Evolutionary conservation across 805 yeast genomes (phyloP).

Genomic region (Metschnikowia baotianmanensis): DNA sequence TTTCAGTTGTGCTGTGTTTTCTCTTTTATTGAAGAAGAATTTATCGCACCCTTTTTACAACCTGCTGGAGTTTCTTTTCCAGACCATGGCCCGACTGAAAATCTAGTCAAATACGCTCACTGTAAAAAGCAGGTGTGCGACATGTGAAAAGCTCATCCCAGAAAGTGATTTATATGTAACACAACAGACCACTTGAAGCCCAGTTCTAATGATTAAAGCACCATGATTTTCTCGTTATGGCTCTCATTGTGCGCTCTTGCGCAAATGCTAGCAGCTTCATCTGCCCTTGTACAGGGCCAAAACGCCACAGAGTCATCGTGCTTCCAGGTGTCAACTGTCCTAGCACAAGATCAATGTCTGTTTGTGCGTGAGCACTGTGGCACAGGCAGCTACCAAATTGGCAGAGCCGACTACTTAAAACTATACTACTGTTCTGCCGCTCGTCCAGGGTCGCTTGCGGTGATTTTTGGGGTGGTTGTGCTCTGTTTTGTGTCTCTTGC

Average conservation of each 20-base stretch:
- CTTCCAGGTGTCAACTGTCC: slow-evolving; percentile 11
- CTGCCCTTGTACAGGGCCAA: slow-evolving; percentile 1
- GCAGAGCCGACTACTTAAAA: slow-evolving; percentile 37
- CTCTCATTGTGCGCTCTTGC: slow-evolving; percentile 2
- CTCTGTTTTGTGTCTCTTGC: slow-evolving; percentile 65
- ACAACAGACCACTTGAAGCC: neutral
- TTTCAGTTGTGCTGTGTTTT: no score
- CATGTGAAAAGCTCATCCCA: neutral
- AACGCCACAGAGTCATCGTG: slow-evolving; percentile 12
- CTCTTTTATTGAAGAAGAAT: no score
- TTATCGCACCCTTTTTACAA: no score
- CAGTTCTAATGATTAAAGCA: slow-evolving; percentile 2
- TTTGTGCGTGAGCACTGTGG: slow-evolving; percentile 36
- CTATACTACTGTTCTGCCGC: slow-evolving; percentile 30
- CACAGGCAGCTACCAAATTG: slow-evolving; percentile 27
- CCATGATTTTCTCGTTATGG: slow-evolving; percentile 6
- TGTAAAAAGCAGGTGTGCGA: neutral
- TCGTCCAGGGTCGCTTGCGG: slow-evolving; percentile 15
- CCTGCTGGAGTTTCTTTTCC: no score
- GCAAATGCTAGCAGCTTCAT: slow-evolving; percentile 1
- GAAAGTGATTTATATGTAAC: neutral
- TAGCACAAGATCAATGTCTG: slow-evolving; percentile 32
- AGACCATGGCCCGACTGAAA: no score
- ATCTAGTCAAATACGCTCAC: neutral
- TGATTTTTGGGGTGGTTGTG: slow-evolving; percentile 26